These are phyloP conservation scores for Diaporthe vexans DNA, from an alignment of 2,329 filamentous ascomycete species.

Conservation along the genomic window DNA sequence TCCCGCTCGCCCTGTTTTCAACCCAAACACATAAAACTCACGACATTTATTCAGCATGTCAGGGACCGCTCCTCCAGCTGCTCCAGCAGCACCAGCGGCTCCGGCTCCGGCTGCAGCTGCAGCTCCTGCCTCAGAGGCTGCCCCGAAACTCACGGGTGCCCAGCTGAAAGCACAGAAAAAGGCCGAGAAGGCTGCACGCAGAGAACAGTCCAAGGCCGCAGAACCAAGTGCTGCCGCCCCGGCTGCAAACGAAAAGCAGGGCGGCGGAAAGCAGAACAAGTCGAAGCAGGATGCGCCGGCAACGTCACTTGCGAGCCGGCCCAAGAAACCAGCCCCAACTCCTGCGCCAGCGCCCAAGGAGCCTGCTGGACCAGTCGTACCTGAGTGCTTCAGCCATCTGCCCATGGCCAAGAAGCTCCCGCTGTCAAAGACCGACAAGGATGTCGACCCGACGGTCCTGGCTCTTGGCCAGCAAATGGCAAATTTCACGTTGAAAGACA, in stretches of 20 bases:
- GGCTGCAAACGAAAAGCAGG: constrained; percentile 60
- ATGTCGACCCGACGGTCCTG: constrained; percentile 89
- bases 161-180: constrained; percentile 91
- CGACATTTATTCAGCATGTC: constrained; percentile 17
- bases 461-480: constrained; percentile 91
- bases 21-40: neutral
- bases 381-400: constrained; percentile 85
- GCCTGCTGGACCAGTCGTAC: constrained; percentile 69
- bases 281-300: constrained; percentile 60
- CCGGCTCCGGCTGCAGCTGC: constrained; percentile 39
- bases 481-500: constrained; percentile 89
- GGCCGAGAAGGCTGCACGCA: constrained; percentile 89
- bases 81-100: constrained; percentile 35
- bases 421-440: constrained; percentile 73
- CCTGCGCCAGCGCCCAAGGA: constrained; percentile 63
- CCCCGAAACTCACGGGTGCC: constrained; percentile 75
- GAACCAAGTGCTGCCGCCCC: constrained; percentile 53
- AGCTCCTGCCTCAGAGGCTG: constrained; percentile 40
- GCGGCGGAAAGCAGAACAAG: constrained; percentile 55
- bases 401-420: constrained; percentile 74
- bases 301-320: constrained; percentile 47
- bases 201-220: constrained; percentile 73
- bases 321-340: constrained; percentile 48
- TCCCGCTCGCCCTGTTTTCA: neutral
- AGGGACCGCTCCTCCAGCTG: constrained; percentile 37